A percentile compares a stretch with the other conserved stretches of the same genome.
Evolutionary conservation across 169 alveolate genomes (phyloP).

Genomic region (Cryptosporidium canis): DNA sequence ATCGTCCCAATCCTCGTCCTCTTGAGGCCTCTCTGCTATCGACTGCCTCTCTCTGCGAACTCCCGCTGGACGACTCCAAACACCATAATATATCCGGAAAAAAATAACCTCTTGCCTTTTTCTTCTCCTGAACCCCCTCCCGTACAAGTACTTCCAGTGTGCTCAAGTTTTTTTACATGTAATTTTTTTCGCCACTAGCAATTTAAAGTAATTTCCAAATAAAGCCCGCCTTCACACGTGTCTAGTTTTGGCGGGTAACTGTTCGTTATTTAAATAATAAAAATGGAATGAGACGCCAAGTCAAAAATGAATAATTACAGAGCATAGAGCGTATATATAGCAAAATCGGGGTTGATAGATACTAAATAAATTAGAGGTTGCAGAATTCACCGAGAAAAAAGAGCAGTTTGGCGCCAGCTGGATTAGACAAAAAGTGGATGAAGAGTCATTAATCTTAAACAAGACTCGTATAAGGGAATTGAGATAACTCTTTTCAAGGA

Average conservation of each 20-base stretch:
- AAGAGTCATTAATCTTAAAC: neutral
- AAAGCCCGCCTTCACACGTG: slow-evolving; percentile 51
- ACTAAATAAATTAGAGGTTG: neutral
- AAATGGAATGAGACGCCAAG: slow-evolving; percentile 5
- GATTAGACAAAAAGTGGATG: neutral
- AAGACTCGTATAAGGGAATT: neutral
- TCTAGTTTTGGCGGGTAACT: slow-evolving; percentile 49
- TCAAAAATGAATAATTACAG: neutral
- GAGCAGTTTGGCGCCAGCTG: neutral
- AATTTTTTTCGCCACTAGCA: slow-evolving; percentile 9
- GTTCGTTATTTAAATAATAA: neutral
- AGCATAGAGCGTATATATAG: neutral
- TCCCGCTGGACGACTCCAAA: neutral
- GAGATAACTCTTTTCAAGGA: neutral
- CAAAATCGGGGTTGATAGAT: neutral
- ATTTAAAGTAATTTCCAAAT: slow-evolving; percentile 41
- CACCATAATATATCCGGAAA: neutral
- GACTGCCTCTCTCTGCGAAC: neutral
- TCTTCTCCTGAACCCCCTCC: neutral
- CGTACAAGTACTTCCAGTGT: neutral
- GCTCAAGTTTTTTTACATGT: slow-evolving; percentile 34
- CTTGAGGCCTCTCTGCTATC: neutral
- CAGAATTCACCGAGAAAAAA: neutral
- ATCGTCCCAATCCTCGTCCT: neutral
- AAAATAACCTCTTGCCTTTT: neutral